Percentiles rank a stretch among this genome's conserved stretches.
phyloP scores from a whole-genome alignment of 2,329 filamentous ascomycete species.

The Plectosphaerella sp. region DNA sequence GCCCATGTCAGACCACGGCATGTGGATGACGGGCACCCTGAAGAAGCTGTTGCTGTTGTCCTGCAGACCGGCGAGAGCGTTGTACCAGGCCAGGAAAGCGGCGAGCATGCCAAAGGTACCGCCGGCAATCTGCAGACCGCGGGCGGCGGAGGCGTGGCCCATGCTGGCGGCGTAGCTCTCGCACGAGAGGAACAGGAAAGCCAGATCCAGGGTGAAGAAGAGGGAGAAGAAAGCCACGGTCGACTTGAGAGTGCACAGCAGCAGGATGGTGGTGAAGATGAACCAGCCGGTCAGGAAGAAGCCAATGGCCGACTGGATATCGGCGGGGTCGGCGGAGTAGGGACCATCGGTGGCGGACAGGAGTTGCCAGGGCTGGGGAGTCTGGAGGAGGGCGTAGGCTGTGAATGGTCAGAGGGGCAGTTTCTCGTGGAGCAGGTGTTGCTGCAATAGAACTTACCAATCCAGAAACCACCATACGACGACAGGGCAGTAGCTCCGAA shows the following conservation, averaged over 20 bases:
- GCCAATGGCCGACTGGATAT: constrained; percentile 58
- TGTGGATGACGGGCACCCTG: constrained; percentile 86
- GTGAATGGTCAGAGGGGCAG: no score
- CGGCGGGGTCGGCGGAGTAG: constrained; percentile 38
- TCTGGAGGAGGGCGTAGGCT: constrained; percentile 66
- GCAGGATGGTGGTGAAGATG: constrained; percentile 74
- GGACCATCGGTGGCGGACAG: constrained; percentile 32
- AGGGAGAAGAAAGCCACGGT: constrained; percentile 74
- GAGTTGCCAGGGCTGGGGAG: constrained; percentile 58
- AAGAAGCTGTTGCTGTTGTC: constrained; percentile 84
- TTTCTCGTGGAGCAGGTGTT: no score
- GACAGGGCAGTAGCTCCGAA: constrained; percentile 79
- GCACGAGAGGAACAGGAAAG: constrained; percentile 69
- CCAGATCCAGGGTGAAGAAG: constrained; percentile 72
- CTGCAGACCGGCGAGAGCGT: constrained; percentile 76
- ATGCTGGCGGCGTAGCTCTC: constrained; percentile 54
- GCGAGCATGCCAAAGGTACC: constrained; percentile 77
- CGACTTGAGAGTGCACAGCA: constrained; percentile 71
- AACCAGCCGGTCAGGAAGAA: constrained; percentile 79
- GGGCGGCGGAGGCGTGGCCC: constrained; percentile 38
- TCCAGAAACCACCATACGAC: constrained; percentile 83
- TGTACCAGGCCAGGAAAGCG: constrained; percentile 84
- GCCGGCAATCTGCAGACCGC: constrained; percentile 61
- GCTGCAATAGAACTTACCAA: constrained; percentile 24
- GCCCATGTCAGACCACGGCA: constrained; percentile 86